Evolutionary conservation across 768 basidiomycete genomes (phyloP), one percentile per base, ranked within the genome.

Genomic region (Gloeopeniophorella convolvens): DNA sequence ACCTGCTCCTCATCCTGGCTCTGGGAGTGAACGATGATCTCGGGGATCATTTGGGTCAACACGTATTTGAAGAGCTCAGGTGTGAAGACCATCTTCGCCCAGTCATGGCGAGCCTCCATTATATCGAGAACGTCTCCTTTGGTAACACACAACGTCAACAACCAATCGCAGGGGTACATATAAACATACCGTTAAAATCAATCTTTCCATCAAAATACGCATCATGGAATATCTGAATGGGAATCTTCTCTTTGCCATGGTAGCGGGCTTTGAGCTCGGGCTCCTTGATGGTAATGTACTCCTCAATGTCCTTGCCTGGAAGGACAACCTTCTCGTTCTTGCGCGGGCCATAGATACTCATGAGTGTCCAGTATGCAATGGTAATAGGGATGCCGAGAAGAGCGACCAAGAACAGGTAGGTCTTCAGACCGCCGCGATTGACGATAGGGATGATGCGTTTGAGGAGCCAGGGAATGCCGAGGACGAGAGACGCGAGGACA

Each of bases 221-320:
- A 73, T 99, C 96, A 64, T 98, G 85, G 76, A 96, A 95, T 58
- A 88, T 70, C 70, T 99, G 95, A 85, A 96, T 94, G 44, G 93
- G 93, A 50, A 99, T 97, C 70, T 96, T 98, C 60, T 82, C 79
- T 69, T 83, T 88, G 57, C 83, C 85, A 27, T 79, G 68, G 71
- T 94, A 98, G 51, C 80, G 73, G 26, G 75, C 73, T 72, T 82
- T 88, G 64, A 98, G 77, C 51, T 83, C 85, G 0, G 72, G 68
- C 71, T 95, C 91, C 53, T 89, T 83, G 71, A 98, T 85, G 37
- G 83, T 85, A 63, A 98, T 87, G 66, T 98, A 99, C 58, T 87
- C 79, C 59, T 88, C 86, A 52, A 96, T 80, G 60, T 86, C 78
- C 68, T 85, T 88, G 53, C 84, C 84, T 3, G 96, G 94, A 20